phyloP scores from a whole-genome alignment of 805 yeast species.

The Kodamaea hsintzibuensis region DNA sequence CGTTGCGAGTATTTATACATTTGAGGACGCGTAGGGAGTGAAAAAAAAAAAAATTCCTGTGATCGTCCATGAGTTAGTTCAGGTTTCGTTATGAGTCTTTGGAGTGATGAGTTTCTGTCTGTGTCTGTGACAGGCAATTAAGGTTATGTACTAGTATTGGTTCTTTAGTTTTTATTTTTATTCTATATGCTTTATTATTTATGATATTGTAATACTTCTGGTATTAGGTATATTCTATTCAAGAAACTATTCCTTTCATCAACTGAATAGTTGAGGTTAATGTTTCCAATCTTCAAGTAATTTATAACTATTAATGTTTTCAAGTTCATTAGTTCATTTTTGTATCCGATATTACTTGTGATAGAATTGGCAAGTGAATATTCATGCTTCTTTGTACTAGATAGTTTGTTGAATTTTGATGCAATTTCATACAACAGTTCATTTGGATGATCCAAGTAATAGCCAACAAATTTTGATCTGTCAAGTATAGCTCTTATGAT shows the following conservation, averaged over 20 bases:
- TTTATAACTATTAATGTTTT: background rate
- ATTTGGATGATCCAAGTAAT: background rate
- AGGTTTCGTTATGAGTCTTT: too few relatives aligned
- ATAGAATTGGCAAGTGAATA: background rate
- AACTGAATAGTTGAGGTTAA: background rate
- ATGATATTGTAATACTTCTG: background rate
- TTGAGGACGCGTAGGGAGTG: background rate
- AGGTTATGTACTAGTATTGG: too few relatives aligned
- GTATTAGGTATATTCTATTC: background rate
- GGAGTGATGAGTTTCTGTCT: too few relatives aligned
- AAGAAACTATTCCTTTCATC: background rate
- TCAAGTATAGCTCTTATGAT: background rate
- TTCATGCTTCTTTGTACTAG: background rate
- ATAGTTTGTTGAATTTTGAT: background rate
- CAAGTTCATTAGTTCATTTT: background rate
- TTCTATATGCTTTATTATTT: too few relatives aligned
- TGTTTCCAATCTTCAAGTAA: background rate
- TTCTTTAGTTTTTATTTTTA: too few relatives aligned
- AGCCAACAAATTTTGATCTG: background rate
- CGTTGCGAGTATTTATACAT: background rate
- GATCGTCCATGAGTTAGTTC: too few relatives aligned
- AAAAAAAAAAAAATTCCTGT: background rate
- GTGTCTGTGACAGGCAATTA: too few relatives aligned
- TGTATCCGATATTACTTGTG: background rate
- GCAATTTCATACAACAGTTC: background rate